A percentile compares a stretch with the other conserved stretches of the same genome.
These are phyloP conservation scores for Globisporangium okanoganense DNA, from an alignment of 352 stramenopile species.

Conservation along the genomic window DNA sequence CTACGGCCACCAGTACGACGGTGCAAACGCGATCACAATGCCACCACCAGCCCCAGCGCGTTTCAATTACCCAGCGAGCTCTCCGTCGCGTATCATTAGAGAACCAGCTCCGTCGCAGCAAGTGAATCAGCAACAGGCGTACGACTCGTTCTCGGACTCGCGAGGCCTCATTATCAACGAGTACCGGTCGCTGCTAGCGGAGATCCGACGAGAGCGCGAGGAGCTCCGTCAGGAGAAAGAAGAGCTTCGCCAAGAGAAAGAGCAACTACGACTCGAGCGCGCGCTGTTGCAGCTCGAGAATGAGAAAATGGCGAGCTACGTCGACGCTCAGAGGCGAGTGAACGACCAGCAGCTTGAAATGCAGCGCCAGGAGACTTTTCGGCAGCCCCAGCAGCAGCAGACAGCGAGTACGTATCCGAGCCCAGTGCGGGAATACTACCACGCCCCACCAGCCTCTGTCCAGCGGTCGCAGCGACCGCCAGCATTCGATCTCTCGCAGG, in stretches of 20 bases:
- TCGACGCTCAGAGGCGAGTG: constrained; percentile 56
- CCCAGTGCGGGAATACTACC: constrained; percentile 2
- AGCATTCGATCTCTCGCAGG: constrained; percentile 13
- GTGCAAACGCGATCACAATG: neutral
- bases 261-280: constrained; percentile 69
- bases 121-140: constrained; percentile 14
- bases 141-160: constrained; percentile 9
- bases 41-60: constrained; percentile 24
- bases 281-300: constrained; percentile 70
- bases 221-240: constrained; percentile 68
- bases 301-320: constrained; percentile 58
- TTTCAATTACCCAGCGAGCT: neutral
- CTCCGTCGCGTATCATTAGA: constrained; percentile 5
- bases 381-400: constrained; percentile 20
- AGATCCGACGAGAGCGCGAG: constrained; percentile 73
- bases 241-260: constrained; percentile 59
- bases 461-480: constrained; percentile 8
- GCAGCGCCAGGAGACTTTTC: constrained; percentile 14
- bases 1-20: neutral
- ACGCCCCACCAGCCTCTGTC: neutral
- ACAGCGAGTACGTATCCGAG: neutral
- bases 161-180: constrained; percentile 42
- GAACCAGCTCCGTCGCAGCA: constrained; percentile 8
- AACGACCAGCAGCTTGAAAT: constrained; percentile 52
- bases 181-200: constrained; percentile 54